Base-by-base conservation (phyloP, 2,329 filamentous ascomycete genomes). In the Botrytis medusae region DNA sequence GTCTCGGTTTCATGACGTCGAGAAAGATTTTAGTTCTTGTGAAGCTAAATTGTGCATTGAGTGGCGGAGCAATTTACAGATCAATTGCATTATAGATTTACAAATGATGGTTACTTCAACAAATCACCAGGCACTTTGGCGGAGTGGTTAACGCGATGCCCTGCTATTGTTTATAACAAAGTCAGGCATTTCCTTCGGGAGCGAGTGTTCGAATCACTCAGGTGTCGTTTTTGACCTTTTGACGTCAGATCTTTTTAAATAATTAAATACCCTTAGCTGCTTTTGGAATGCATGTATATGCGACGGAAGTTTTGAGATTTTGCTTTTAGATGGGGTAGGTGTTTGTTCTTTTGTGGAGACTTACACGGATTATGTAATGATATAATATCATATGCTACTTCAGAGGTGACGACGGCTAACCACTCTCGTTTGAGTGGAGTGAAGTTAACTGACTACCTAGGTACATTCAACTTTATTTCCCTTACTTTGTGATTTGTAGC, bases 191-290 rank as follows among this genome's bases (percentile, higher is more conserved):
- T 80, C 80, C 80, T 80, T 83, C 82, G 82, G 81, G 82, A 81
- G 82, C 82, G 80, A 79, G 81, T 80, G 82, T 83, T 83, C 82
- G 82, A 83, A 83, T 83, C 82, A 80, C 81, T 79, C 80, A 83
- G 82, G 81, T 81, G 69, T 81, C 82, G 69, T 60, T 57, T 68
- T 29, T 29, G 57, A 10, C 71, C 37, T 32, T 22, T 63, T 42
- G 14, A 25, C 29, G 9, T 10, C 12, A 8, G 1, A 8, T 37
- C 34, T 37, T 37, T 37, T 37, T 37, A 37, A 37, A 8, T 37
- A 37, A 37, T 9, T 37, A 37, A 8, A 37, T 37, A 1, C 9
- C 42, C 14, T 40, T 25, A 18, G 51, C 44, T 46, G 7, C 20
- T 22, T 9, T 22, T 9, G 37, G 8, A 37, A 37, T 37, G 37